Evolutionary conservation across 2,329 filamentous ascomycete genomes (phyloP), one percentile per base, ranked within the genome.

Genomic region (Aspergillus chevalieri): DNA sequence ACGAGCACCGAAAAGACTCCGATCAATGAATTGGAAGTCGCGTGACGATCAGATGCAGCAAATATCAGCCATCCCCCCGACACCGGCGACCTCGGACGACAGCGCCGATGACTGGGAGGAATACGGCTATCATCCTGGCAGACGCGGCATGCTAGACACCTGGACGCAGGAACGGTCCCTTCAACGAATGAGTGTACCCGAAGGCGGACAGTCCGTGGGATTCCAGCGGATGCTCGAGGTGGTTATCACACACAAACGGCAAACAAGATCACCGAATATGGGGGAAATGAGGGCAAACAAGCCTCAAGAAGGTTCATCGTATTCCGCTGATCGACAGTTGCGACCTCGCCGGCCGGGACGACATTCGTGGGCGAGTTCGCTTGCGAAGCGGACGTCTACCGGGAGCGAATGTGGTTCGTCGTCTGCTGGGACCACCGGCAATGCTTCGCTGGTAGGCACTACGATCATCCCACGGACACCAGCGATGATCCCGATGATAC

Each of bases 231-330:
- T 55, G 33, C 47, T 67, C 9, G 63, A 66, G 50, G 65, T 67
- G 1, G 65, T 67, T 14, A 60, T 68, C n/a, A 39, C 64, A 47
- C 65, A 67, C 38, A 30, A 30, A 12, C 26, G 12, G 15, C 15
- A 9, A 44, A 22, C 26, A 15, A 9, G 43, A 22, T 17, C 21
- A 26, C 14, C 43, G 10, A 30, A 12, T 1, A 30, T 30, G 26
- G 26, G 26, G 26, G 10, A 4, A 4, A 12, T 4, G 26, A 10
- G 3, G 9, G 12, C 26, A 30, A 30, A 30, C 26, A 30, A 30
- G 26, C 26, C 26, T 30, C 26, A 12, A 30, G 9, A 30, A 9
- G 26, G 26, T 30, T 30, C 10, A 12, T 30, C 10, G 2, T 12
- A 12, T 30, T 12, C 26, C 8, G 9, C 9, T 30, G 10, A 12